Percentiles rank a stretch among this genome's conserved stretches.
Evolutionary conservation across 2,329 filamentous ascomycete species (phyloP).

Genomic region (Microdochium nivale): DNA sequence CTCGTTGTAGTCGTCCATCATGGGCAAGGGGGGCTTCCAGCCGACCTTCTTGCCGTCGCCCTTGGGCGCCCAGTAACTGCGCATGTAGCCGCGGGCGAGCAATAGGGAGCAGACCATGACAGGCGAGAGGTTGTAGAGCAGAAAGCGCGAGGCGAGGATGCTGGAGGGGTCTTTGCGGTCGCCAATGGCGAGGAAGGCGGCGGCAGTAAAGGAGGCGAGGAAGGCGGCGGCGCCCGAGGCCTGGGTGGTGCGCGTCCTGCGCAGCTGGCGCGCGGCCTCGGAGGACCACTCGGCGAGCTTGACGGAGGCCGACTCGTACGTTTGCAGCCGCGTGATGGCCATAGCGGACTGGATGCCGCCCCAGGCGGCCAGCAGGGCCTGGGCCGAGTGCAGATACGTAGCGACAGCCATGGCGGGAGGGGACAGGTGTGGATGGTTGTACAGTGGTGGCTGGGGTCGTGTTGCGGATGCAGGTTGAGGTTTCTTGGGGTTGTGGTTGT

Average conservation of each 20-base stretch:
- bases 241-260: conserved; percentile 34
- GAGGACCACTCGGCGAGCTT: conserved; percentile 34
- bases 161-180: conserved; percentile 5
- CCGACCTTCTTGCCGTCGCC: conserved; percentile 7
- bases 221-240: conserved; percentile 28
- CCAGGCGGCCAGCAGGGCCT: conserved; percentile 29
- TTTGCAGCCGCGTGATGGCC: conserved; percentile 31
- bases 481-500: too few relatives aligned
- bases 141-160: conserved; percentile 2
- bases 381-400: conserved; percentile 21
- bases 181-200: conserved; percentile 7
- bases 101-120: conserved; percentile 7
- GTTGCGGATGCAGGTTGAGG: too few relatives aligned
- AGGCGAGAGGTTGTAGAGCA: conserved; percentile 8
- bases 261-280: conserved; percentile 29
- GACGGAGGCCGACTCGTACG: conserved; percentile 33
- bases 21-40: conserved; percentile 12
- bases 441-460: too few relatives aligned
- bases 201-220: conserved; percentile 9
- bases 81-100: conserved; percentile 10
- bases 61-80: conserved; percentile 11
- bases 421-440: too few relatives aligned
- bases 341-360: conserved; percentile 30
- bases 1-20: conserved; percentile 17
- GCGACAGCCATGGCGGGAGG: background rate